phyloP scores from a whole-genome alignment of 805 yeast species.

The Sugiyamaella mastotermitis region DNA sequence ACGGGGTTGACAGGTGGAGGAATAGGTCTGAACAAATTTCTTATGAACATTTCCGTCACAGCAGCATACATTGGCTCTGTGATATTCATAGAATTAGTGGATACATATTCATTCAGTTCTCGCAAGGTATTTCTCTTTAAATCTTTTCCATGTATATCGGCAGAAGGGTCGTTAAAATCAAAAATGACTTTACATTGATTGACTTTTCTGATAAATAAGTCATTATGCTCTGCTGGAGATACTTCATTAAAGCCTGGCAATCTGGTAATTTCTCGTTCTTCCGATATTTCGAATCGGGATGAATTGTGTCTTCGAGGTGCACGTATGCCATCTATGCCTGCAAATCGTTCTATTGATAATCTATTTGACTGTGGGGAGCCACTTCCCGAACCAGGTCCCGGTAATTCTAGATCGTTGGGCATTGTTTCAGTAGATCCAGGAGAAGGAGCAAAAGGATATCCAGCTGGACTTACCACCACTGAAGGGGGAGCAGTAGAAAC shows the following conservation, averaged over 20 bases:
- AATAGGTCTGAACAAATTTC: slow-evolving; percentile 86
- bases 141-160: slow-evolving; percentile 89
- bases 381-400: slow-evolving; percentile 12
- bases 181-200: slow-evolving; percentile 93
- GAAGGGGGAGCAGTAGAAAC: too few relatives aligned
- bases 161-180: slow-evolving; percentile 90
- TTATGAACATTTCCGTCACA: slow-evolving; percentile 84
- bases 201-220: slow-evolving; percentile 76
- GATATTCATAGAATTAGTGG: slow-evolving; percentile 73
- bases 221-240: slow-evolving; percentile 70
- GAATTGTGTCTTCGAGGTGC: slow-evolving; percentile 90
- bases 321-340: slow-evolving; percentile 75
- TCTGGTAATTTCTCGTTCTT: slow-evolving; percentile 58
- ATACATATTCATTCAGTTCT: slow-evolving; percentile 83
- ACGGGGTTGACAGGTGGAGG: slow-evolving; percentile 98
- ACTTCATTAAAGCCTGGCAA: slow-evolving; percentile 88
- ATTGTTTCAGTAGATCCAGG: slow-evolving; percentile 33
- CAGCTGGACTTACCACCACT: slow-evolving; percentile 14
- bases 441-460: slow-evolving; percentile 22
- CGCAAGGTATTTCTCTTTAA: slow-evolving; percentile 79
- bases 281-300: slow-evolving; percentile 80
- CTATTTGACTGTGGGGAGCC: slow-evolving; percentile 33
- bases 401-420: slow-evolving; percentile 30
- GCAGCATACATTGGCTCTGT: slow-evolving; percentile 87
- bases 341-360: slow-evolving; percentile 52